Evolutionary conservation across 2,329 filamentous ascomycete species (phyloP), one percentile per base, ranked within the genome.

Genomic region (Aspergillus candidus): DNA sequence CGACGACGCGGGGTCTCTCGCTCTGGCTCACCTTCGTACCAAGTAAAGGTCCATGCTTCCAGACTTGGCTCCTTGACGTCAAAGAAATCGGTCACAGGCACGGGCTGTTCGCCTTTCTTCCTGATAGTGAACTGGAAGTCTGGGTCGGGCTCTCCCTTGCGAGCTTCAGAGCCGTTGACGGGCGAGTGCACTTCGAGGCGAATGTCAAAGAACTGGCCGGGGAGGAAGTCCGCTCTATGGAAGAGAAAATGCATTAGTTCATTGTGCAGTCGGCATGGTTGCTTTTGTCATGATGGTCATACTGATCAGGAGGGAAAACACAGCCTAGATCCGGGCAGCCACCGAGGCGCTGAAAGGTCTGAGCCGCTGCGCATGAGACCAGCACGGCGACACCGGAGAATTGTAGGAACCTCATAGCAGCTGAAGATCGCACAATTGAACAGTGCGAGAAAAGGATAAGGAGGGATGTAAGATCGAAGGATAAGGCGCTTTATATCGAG

Each of bases 201-300:
- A 50, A 94, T 82, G 62, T 93, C 88, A 59, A 93, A 93, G 63
- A 79, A 83, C 69, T 93, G 87, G 11, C 87, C 87, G 4, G 87
- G 82, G 2, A 94, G 76, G 69, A 93, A 93, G 58, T 93, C 87
- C 51, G 84, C 82, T 70, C 75, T 77, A 48, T 18, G 22, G 8
- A n/a, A 8, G 27, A 30, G 11, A n/a, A 36, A 6, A 40, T 6
- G 10, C 33, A 18, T 44, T 30, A 46, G 29, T 12, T 2, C 12
- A 15, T 27, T 10, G 3, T 6, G 6, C 22, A 27, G 22, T 27
- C 6, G 3, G 2, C 7, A 7, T 27, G 22, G 7, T 27, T 27
- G 5, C 13, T 34, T 6, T 15, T 17, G 14, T 29, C 6, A 41
- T 11, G 27, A 10, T 17, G 13, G 36, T 47, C 72, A 55, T 64